Conservation (phyloP, 176 grass and related monocot genomes). For the Eleusine indica region DNA sequence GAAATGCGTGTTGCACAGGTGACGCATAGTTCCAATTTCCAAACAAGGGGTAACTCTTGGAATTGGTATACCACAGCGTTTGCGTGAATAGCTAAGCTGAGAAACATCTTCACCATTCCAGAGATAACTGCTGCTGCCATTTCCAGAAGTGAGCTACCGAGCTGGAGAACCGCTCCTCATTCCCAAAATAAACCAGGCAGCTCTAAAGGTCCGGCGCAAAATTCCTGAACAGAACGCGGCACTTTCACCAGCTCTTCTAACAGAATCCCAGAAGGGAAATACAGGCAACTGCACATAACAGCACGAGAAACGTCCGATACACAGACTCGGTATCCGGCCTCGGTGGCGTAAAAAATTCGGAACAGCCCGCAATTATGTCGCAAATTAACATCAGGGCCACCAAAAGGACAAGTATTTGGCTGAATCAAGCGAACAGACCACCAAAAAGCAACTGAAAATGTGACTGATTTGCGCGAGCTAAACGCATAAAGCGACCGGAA, state of each 20-base stretch:
- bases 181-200: conserved; percentile 1
- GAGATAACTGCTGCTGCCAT: background rate
- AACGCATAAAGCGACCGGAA: background rate
- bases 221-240: background rate
- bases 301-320: background rate
- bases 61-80: background rate
- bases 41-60: background rate
- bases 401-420: background rate
- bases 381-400: too few relatives aligned
- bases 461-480: background rate
- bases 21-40: background rate
- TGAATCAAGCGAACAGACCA: conserved; percentile 1
- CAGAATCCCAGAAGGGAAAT: background rate
- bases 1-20: conserved; percentile 13
- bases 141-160: background rate
- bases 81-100: conserved; percentile 5
- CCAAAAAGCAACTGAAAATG: conserved; percentile 6
- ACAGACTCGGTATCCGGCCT: background rate
- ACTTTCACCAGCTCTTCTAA: conserved; percentile 1
- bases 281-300: conserved; percentile 1
- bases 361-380: background rate
- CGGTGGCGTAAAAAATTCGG: background rate
- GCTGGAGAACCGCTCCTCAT: conserved; percentile 23
- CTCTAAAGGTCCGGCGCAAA: background rate
- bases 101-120: background rate